Conservation (phyloP, 78 protist genomes). For the Dictyostelium capitatum region DNA sequence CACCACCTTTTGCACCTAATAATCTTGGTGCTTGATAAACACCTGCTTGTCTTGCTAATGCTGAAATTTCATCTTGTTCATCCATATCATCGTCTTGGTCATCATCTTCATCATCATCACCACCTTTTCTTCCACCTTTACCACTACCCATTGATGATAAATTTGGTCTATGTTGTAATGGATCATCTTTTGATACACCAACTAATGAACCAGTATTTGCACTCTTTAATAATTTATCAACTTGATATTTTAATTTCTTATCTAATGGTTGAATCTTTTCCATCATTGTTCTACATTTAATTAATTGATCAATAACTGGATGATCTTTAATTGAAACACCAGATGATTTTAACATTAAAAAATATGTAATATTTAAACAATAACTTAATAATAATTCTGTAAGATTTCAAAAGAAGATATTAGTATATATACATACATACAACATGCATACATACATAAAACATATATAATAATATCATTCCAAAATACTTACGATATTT, state of each 20-base stretch:
- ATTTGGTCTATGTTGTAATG: constrained; percentile 52
- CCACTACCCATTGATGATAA: not conserved
- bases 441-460: too few relatives aligned
- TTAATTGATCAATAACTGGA: constrained; percentile 91
- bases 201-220: constrained; percentile 70
- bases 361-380: constrained; percentile 91
- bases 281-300: constrained; percentile 84
- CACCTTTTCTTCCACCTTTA: not conserved
- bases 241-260: constrained; percentile 80
- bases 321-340: constrained; percentile 90
- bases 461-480: too few relatives aligned
- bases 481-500: constrained; percentile 82
- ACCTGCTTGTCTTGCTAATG: constrained; percentile 22
- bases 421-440: not conserved
- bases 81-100: not conserved
- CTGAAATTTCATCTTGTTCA: constrained; percentile 11
- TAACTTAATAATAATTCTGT: constrained; percentile 89
- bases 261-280: constrained; percentile 91
- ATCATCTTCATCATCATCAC: constrained; percentile 14
- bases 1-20: constrained; percentile 28
- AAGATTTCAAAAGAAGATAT: not conserved
- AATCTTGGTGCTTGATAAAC: constrained; percentile 63
- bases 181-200: constrained; percentile 39
- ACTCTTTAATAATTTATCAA: constrained; percentile 80
- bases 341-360: constrained; percentile 88